Base-by-base conservation (phyloP, 83 land plant genomes). In the Picea engelmannii region DNA sequence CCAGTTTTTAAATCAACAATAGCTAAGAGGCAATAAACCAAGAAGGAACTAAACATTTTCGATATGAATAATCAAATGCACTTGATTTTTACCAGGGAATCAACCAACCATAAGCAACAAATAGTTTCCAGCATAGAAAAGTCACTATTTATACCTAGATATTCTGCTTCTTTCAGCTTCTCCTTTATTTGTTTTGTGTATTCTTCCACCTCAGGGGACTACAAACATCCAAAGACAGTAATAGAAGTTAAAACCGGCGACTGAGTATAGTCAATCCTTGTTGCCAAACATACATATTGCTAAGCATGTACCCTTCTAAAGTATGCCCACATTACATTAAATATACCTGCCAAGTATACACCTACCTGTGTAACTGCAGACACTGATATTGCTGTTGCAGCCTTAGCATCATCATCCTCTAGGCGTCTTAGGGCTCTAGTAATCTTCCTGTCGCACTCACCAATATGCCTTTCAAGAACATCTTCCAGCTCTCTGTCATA, bases 301-400 rank as follows among this genome's bases (percentile, higher is more conserved):
- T 35, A n/a, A 66, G 74, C 21, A 17, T 60, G 13, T 38, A 78
- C 42, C 16, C 4, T 38, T 23, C 4, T 77, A 17, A 18, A 4
- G 5, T 24, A 66, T 20, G 25, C 44, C 62, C 18, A 60, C 10
- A 78, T 73, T 55, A 44, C 17, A 73, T 11, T 12, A 47, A 42
- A n/a, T 21, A 73, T 42, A 40, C 58, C 4, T 3, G 13, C 6
- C 17, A 71, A 44, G 55, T 9, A 73, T 47, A 73, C 5, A 44
- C 17, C 3, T 38, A 88, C 90, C 89, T 86, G 74, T 23, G 91
- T 89, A 15, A 89, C 91, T 55, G 84, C 87, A 27, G 91, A 89
- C 16, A 89, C 91, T 35, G 86, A 83, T 61, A 89, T 89, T 59
- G 89, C 91, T 76, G 91, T 89, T 66, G 91, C 91, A 42, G 91